Conservation (phyloP, 768 basidiomycete species). For the Agaricus blazei region DNA sequence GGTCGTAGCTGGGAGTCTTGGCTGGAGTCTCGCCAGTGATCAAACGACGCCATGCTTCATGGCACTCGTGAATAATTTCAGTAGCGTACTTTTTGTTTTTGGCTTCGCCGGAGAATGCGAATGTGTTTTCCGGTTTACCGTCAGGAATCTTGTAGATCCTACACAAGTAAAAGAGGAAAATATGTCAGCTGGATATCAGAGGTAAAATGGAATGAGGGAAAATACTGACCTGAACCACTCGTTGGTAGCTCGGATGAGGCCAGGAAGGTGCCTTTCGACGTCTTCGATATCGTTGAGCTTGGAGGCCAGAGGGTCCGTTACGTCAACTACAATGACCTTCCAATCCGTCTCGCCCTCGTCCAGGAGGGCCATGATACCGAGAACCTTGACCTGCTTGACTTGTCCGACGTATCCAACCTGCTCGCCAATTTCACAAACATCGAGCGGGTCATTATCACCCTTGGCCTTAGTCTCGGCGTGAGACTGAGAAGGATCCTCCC, state of each 20-base stretch:
- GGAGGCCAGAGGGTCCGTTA: slow-evolving; percentile 90
- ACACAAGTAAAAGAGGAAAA: not conserved
- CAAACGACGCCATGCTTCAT: slow-evolving; percentile 97
- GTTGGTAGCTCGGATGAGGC: slow-evolving; percentile 93
- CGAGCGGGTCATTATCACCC: slow-evolving; percentile 99
- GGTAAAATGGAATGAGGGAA: not conserved
- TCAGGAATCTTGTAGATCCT: slow-evolving; percentile 97
- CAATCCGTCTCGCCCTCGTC: slow-evolving; percentile 99
- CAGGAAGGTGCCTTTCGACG: slow-evolving; percentile 96
- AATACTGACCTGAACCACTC: slow-evolving; percentile 90
- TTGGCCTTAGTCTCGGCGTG: slow-evolving; percentile 98
- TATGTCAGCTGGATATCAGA: not conserved
- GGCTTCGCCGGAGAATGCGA: slow-evolving; percentile 98
- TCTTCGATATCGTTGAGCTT: slow-evolving; percentile 99
- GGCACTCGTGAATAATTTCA: slow-evolving; percentile 98
- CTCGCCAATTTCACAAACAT: slow-evolving; percentile 99
- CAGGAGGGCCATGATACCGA: slow-evolving; percentile 98
- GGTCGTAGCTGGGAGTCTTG: slow-evolving; percentile 65
- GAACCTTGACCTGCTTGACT: slow-evolving; percentile 99
- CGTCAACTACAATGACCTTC: slow-evolving; percentile 99
- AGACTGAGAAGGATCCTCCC: slow-evolving; percentile 86
- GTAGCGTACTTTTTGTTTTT: slow-evolving; percentile 99
- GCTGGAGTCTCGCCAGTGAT: slow-evolving; percentile 74
- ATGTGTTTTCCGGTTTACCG: slow-evolving; percentile 95
- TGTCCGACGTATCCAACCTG: slow-evolving; percentile 96